A percentile compares a stretch with the other conserved stretches of the same genome.
These are phyloP conservation scores for Lachnellula hyalina DNA, from an alignment of 2,329 filamentous ascomycete species.

Conservation along the genomic window DNA sequence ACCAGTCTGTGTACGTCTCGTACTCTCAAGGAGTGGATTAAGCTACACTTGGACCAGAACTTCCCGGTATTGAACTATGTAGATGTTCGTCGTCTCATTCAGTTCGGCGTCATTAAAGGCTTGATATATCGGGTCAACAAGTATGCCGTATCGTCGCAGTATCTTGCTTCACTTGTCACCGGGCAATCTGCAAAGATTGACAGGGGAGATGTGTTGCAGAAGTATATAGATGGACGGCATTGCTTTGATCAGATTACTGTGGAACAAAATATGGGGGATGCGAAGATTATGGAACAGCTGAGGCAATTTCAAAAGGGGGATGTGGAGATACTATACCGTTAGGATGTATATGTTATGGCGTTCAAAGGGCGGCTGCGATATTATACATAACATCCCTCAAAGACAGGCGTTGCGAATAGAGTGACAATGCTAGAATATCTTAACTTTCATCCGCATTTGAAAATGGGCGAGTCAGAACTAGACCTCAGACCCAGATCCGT, in stretches of 20 bases:
- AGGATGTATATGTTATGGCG: constrained; percentile 6
- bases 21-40: constrained; percentile 82
- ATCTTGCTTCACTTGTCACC: constrained; percentile 40
- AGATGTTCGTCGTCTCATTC: constrained; percentile 85
- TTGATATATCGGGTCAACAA: constrained; percentile 91
- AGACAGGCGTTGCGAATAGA: too few species aligned
- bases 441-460: too few species aligned
- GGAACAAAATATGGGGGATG: constrained; percentile 65
- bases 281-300: constrained; percentile 64
- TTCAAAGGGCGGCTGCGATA: too few species aligned
- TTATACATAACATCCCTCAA: too few species aligned
- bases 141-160: constrained; percentile 69
- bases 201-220: constrained; percentile 47
- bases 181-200: constrained; percentile 26
- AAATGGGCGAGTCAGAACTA: too few species aligned
- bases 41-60: constrained; percentile 62
- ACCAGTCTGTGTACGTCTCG: constrained; percentile 76
- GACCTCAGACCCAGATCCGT: too few species aligned
- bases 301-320: constrained; percentile 45
- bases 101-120: constrained; percentile 94
- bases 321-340: constrained; percentile 35
- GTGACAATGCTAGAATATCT: too few species aligned
- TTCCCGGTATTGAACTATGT: constrained; percentile 66
- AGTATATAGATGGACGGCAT: constrained; percentile 69
- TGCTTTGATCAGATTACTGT: constrained; percentile 80